phyloP scores from a whole-genome alignment of 1,284 basidiomycete genomes.

The Stygiomarasmius scandens region DNA sequence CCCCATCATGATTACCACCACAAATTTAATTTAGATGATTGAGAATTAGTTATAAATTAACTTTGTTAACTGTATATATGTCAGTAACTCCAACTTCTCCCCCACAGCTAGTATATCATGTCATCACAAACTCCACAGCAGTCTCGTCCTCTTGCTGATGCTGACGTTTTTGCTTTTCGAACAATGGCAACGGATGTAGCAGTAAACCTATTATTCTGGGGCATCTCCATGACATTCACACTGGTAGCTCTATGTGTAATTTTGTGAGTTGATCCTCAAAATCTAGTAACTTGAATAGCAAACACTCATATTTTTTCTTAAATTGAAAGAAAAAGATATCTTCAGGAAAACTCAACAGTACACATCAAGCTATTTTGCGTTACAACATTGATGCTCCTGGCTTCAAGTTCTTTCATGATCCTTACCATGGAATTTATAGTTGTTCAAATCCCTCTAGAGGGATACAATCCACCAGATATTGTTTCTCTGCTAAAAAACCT shows the following conservation, averaged over 20 bases:
- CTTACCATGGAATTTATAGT: background rate
- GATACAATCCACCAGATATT: background rate
- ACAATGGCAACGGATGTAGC: constrained; percentile 2
- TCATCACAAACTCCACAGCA: background rate
- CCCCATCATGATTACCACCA: too few species aligned
- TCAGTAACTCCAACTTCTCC: too few species aligned
- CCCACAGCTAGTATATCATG: too few species aligned
- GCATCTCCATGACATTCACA: background rate
- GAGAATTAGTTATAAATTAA: too few species aligned
- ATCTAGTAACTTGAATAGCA: too few species aligned
- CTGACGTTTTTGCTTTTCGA: background rate
- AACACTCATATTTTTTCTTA: too few species aligned
- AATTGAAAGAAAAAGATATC: too few species aligned
- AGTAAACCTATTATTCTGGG: background rate
- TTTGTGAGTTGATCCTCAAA: background rate
- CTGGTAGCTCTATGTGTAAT: background rate
- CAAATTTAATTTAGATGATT: too few species aligned
- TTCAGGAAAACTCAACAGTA: too few species aligned
- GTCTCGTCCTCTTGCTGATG: background rate
- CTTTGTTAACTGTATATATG: too few species aligned
- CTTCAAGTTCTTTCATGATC: background rate
- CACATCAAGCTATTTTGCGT: too few species aligned
- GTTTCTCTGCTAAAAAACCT: background rate
- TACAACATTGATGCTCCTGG: background rate
- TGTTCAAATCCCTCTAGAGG: background rate